Evolutionary conservation across 371 early-diverging fungal genomes (phyloP), one percentile per base, ranked within the genome.

Genomic region (Globomyces sp.): DNA sequence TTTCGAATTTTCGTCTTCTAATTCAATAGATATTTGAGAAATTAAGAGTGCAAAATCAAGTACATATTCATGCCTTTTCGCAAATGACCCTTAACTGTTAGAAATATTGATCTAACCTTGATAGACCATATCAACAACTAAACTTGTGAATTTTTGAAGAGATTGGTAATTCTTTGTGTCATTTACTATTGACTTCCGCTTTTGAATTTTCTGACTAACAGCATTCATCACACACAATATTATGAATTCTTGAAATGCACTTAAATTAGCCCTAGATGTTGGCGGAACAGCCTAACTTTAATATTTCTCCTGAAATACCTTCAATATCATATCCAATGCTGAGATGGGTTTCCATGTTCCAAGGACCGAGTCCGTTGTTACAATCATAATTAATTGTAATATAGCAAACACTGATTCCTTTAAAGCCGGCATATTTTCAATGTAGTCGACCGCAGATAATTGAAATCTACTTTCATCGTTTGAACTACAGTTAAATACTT

Each of bases 121-220:
- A 51, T 86, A 83, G 0, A 87, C 81, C 39, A 80, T 72, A 71
- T 91, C 91, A 4, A 89, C 87, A n/a, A 86, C 74, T 8, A 86
- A 43, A 67, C 85, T 85, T 5, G 80, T 70, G 66, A 87, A 87
- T 68, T 82, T 86, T 3, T 80, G 74, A 1, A 87, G 68, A 50
- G 85, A 87, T 3, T 68, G 48, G 49, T 88, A 63, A 0, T 85
- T 71, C 2, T 80, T 44, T 1, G 61, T 6, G 46, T 75, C 76
- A 51, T 37, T 34, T 2, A 73, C 5, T 43, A 61, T 44, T 0
- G 48, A 34, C n/a, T 13, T 57, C 11, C 60, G 41, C 50, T 58
- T 57, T 53, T 49, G 63, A 39, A 71, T 37, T 41, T 42, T 43
- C 1, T 39, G 53, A 6, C 45, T 34, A 1, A 72, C 44, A 9